Evolutionary conservation across 2,329 filamentous ascomycete species (phyloP), one percentile per base, ranked within the genome.

Genomic region (Aspergillus intermedius): DNA sequence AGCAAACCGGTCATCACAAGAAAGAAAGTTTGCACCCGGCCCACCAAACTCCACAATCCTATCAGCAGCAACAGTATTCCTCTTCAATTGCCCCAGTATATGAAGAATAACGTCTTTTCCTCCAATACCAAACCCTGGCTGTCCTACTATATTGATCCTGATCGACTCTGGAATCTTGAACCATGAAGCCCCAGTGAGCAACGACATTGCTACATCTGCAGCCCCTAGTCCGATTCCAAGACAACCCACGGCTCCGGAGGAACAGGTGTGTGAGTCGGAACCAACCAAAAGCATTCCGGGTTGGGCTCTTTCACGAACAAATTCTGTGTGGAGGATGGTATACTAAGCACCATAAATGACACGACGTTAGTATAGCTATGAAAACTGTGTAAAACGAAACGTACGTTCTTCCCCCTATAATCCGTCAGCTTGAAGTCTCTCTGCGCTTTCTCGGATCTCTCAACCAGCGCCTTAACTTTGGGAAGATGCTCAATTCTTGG

Each of bases 291-390:
- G 54, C 60, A 67, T 68, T 2, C 74, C 74, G 0, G 74, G 74
- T 54, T 76, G 67, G 2, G 71, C 69, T 39, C 73, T 55, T 50
- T 74, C 66, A 6, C 74, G 61, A 21, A 58, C 66, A 50, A 76
- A 76, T 45, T 76, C 74, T 0, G 73, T 76, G 48, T 77, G 74
- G 60, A 76, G 67, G 28, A 75, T 75, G 10, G 68, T 75, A 44
- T 58, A 60, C 58, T 61, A 46, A 30, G 13, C 5, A 3, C 3
- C 3, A 35, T 23, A 6, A 37, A 28, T 28, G 10, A 9, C 25
- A 12, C 2, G n/a, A 15, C 8, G 17, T 10, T 5, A 17, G 15
- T 13, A 13, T 7, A 4, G n/a, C 1, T 3, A 13, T 13, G 5
- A 1, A 13, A 40, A 39, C 2, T 4, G 5, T 7, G 1, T 1